A percentile compares a stretch with the other conserved stretches of the same genome.
phyloP scores from a whole-genome alignment of 495 filamentous ascomycete species.

The Stereocaulon alpinum region DNA sequence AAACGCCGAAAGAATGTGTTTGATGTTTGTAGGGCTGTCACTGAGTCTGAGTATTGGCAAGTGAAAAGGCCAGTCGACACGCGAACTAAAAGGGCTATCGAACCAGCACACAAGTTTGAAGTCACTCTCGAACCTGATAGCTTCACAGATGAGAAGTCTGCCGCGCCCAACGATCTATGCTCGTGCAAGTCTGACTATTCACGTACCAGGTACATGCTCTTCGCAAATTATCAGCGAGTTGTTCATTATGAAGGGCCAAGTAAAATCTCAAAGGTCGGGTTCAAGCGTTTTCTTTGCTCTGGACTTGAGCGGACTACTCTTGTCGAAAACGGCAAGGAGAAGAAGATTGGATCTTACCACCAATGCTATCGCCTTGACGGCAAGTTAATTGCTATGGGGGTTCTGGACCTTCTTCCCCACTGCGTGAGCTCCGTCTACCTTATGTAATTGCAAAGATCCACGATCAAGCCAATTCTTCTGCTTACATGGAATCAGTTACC shows the following conservation, averaged over 20 bases:
- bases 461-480: not conserved
- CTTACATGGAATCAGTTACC: constrained; percentile 41
- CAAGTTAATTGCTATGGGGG: constrained; percentile 73
- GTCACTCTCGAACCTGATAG: constrained; percentile 71
- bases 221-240: constrained; percentile 72
- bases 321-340: constrained; percentile 36
- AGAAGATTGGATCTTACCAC: constrained; percentile 78
- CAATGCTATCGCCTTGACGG: constrained; percentile 92
- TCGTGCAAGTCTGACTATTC: not conserved
- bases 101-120: constrained; percentile 68
- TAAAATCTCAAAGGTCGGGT: constrained; percentile 57
- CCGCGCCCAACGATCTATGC: not conserved
- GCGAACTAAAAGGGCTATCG: constrained; percentile 44
- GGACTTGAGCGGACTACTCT: constrained; percentile 50
- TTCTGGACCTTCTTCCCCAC: constrained; percentile 77
- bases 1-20: constrained; percentile 62
- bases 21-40: constrained; percentile 60
- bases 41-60: constrained; percentile 55
- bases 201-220: constrained; percentile 47
- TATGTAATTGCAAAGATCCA: constrained; percentile 38
- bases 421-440: constrained; percentile 93
- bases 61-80: constrained; percentile 42
- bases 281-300: constrained; percentile 81
- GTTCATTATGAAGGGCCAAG: constrained; percentile 66
- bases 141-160: constrained; percentile 80